phyloP scores from a whole-genome alignment of 441 rosid species.

The Bocquillonia castaneifolia region DNA sequence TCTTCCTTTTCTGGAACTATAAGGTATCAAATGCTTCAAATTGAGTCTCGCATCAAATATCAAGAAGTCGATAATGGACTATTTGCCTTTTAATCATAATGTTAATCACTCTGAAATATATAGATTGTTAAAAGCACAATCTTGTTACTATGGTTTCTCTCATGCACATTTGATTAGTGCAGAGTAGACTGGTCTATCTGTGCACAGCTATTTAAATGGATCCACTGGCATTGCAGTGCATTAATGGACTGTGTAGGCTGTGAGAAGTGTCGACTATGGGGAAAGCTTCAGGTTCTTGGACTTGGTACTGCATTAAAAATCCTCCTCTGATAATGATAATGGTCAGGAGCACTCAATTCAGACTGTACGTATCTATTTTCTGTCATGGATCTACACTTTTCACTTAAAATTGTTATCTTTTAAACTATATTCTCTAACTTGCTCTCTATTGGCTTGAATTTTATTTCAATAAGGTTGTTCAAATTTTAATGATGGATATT shows the following conservation, averaged over 20 bases:
- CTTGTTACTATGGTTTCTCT: not conserved
- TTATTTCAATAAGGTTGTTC: not conserved
- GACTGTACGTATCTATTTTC: constrained; percentile 17
- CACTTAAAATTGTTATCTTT: not conserved
- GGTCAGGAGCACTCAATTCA: constrained; percentile 10
- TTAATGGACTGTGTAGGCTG: constrained; percentile 86
- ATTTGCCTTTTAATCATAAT: not conserved
- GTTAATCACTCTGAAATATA: not conserved
- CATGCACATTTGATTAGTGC: too few species aligned
- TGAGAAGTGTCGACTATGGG: constrained; percentile 91
- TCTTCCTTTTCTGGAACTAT: not conserved
- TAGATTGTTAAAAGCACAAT: not conserved
- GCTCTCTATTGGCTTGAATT: not conserved
- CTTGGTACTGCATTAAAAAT: constrained; percentile 78
- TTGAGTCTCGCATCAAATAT: not conserved
- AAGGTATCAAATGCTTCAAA: not conserved
- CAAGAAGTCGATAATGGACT: not conserved
- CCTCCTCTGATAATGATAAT: constrained; percentile 36
- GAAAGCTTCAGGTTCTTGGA: constrained; percentile 82
- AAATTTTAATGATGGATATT: not conserved
- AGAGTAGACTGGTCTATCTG: too few species aligned
- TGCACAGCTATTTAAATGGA: not conserved
- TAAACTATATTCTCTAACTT: not conserved
- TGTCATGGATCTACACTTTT: not conserved
- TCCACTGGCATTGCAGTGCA: constrained; percentile 27